Base-by-base conservation (phyloP, 805 yeast genomes). In the Crinitomyces ghanaensis region DNA sequence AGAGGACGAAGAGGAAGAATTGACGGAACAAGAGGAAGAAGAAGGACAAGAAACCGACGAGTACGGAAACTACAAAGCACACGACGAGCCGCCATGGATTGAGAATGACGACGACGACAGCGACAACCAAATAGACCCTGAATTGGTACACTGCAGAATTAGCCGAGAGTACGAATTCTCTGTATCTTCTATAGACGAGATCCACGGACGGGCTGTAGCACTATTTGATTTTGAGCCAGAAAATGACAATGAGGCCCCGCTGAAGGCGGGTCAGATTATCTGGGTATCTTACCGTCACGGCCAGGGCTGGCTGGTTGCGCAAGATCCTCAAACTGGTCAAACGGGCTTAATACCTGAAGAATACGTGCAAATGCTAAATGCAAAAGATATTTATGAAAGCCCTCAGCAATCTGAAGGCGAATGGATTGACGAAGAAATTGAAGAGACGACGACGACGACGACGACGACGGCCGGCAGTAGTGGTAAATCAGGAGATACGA, bases 231-330 rank as follows among this genome's bases (percentile, higher is more conserved):
- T 91, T 51, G 68, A 61, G 27, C 95, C 97, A 0, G 97, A 91
- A 53, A 91, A 91, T 54, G 95, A 84, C 46, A 91, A 91, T 55
- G 99, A 91, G 50, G 72, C 86, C 28, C 71, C 68, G 7, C 60
- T 91, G 20, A 57, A 50, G 9, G 93, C 79, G 46, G 94, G 95
- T 22, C 96, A 91, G 56, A 55, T 72, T 9, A 72, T 91, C 2
- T 77, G 85, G 71, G 79, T 91, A 19, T 74, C 78, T 38, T 88
- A 86, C 54, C 72, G 93, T 37, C 95, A 88, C 54, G 97, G 97
- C 17, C 96, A 88, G 54, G 99, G 99, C 5, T 91, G 98, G 99
- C 67, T 91, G 3, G 96, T 91, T 33, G 97, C 96, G 0, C 67
- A 67, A 39, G 85, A 84, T 48, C 77, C 82, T 1, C 64, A 50